These are phyloP conservation scores for Acorus calamus DNA, from an alignment of 106 monocot genomes.

Conservation along the genomic window DNA sequence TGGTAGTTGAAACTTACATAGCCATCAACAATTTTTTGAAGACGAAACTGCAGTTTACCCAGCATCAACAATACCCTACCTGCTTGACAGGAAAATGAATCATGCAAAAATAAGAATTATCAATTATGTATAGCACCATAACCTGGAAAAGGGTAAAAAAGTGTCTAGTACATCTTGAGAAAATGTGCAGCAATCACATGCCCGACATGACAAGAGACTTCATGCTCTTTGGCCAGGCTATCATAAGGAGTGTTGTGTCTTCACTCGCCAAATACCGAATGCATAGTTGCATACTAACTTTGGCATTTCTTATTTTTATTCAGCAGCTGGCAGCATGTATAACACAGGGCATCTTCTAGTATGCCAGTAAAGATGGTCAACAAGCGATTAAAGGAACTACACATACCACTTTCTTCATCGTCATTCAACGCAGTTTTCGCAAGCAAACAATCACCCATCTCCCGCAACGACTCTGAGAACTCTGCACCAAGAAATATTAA, in stretches of 20 bases:
- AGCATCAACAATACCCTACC: slow-evolving; percentile 58
- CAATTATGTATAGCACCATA: background rate
- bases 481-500: slow-evolving; percentile 28
- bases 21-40: slow-evolving; percentile 69
- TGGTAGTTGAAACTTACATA: slow-evolving; percentile 40
- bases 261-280: too few relatives aligned
- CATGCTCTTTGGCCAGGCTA: too few relatives aligned
- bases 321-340: too few relatives aligned
- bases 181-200: background rate
- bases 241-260: too few relatives aligned
- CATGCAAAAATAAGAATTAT: slow-evolving; percentile 12
- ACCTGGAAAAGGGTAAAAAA: background rate
- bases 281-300: too few relatives aligned
- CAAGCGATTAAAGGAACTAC: background rate
- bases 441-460: slow-evolving; percentile 71
- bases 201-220: too few relatives aligned
- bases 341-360: too few relatives aligned
- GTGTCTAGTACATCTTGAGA: background rate
- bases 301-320: too few relatives aligned
- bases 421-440: slow-evolving; percentile 59
- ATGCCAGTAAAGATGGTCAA: background rate
- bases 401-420: slow-evolving; percentile 72
- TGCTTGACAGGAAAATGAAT: too few relatives aligned
- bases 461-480: slow-evolving; percentile 65
- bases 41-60: slow-evolving; percentile 67